phyloP scores from a whole-genome alignment of 2,329 filamentous ascomycete species.

The Colletotrichum tropicale region DNA sequence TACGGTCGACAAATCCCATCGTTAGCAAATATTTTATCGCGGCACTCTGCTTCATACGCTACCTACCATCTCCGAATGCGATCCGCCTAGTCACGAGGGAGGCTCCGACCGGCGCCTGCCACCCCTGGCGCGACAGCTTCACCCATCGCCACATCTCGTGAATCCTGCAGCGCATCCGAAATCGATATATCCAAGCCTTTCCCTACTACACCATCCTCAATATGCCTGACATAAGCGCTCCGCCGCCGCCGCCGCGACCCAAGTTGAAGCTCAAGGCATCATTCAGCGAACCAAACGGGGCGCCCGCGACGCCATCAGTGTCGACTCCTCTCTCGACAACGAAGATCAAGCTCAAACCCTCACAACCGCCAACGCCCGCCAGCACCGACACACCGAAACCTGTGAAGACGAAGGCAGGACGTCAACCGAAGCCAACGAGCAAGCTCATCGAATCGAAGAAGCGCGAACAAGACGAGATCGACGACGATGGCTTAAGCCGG shows the following conservation, averaged over 20 bases:
- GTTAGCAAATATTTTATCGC: not conserved
- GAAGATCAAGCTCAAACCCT: conserved; percentile 46
- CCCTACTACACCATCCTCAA: not conserved
- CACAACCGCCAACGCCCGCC: conserved; percentile 42
- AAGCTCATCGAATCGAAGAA: conserved; percentile 66
- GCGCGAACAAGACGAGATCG: conserved; percentile 59
- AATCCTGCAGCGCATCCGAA: not conserved
- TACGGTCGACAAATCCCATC: not conserved
- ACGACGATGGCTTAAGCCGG: conserved; percentile 48
- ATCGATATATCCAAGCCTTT: not conserved
- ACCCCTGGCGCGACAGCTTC: not conserved
- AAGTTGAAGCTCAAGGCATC: conserved; percentile 27
- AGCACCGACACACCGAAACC: conserved; percentile 28
- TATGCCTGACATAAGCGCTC: conserved; percentile 21
- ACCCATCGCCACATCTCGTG: not conserved
- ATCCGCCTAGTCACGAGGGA: not conserved
- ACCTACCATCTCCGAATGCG: not conserved
- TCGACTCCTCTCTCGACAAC: conserved; percentile 22
- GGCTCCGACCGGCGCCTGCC: not conserved
- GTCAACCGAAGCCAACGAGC: conserved; percentile 63
- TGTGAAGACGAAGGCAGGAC: conserved; percentile 63
- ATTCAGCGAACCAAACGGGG: conserved; percentile 21
- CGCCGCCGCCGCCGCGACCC: conserved; percentile 24
- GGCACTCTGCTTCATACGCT: not conserved
- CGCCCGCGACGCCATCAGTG: conserved; percentile 19